Conservation (phyloP, 805 yeast genomes). For the Hanseniaspora mollemarum region DNA sequence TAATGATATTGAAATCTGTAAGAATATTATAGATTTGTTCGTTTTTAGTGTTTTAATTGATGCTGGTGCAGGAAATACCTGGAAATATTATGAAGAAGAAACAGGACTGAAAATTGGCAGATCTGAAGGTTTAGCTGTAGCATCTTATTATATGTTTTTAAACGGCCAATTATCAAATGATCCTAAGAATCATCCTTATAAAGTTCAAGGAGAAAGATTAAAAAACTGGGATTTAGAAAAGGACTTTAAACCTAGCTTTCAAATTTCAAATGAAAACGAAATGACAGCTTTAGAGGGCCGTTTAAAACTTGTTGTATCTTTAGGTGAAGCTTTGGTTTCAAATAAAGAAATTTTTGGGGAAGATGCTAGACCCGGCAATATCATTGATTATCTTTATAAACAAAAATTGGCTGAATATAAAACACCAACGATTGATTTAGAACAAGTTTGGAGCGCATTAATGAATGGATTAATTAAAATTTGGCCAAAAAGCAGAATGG, state of each 20-base stretch:
- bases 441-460: slow-evolving; percentile 42
- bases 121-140: slow-evolving; percentile 57
- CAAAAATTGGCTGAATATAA: slow-evolving; percentile 14
- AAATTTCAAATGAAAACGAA: slow-evolving; percentile 38
- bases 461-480: slow-evolving; percentile 47
- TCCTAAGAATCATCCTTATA: slow-evolving; percentile 29
- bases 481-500: slow-evolving; percentile 52
- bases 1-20: slow-evolving; percentile 38
- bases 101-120: slow-evolving; percentile 28
- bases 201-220: slow-evolving; percentile 38
- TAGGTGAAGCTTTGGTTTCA: slow-evolving; percentile 38
- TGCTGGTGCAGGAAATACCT: slow-evolving; percentile 56
- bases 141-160: slow-evolving; percentile 44
- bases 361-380: slow-evolving; percentile 41
- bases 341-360: slow-evolving; percentile 37
- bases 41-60: slow-evolving; percentile 51
- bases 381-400: slow-evolving; percentile 39
- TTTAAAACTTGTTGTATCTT: slow-evolving; percentile 34
- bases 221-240: slow-evolving; percentile 27
- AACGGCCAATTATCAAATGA: slow-evolving; percentile 37
- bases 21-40: slow-evolving; percentile 45
- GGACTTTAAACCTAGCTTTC: slow-evolving; percentile 36
- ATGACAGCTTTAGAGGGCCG: slow-evolving; percentile 49
- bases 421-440: slow-evolving; percentile 32
- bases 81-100: slow-evolving; percentile 38